These are phyloP conservation scores for Mucor irregularis DNA, from an alignment of 371 early-diverging fungal species.

Conservation along the genomic window DNA sequence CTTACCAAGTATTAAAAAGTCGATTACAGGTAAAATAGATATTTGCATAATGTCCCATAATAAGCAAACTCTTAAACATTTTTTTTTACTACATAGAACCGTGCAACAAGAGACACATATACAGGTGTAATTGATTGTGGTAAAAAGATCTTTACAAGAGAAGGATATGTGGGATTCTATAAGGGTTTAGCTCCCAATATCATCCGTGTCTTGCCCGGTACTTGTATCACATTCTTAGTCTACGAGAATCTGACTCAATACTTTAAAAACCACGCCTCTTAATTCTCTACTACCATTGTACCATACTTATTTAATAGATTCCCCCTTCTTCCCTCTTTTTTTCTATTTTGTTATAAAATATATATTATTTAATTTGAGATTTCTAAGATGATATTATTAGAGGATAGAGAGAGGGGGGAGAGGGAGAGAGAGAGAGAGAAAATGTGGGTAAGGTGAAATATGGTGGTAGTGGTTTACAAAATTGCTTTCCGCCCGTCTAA, in stretches of 20 bases:
- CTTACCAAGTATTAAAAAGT: slow-evolving; percentile 91
- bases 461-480: neutral
- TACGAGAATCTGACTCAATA: slow-evolving; percentile 87
- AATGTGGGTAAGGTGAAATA: neutral
- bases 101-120: slow-evolving; percentile 51
- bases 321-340: neutral
- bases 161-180: slow-evolving; percentile 90
- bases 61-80: neutral
- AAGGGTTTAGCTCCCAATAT: slow-evolving; percentile 92
- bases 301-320: slow-evolving; percentile 9
- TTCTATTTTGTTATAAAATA: no score
- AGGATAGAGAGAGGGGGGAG: no score
- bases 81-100: slow-evolving; percentile 24
- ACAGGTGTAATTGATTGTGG: slow-evolving; percentile 72
- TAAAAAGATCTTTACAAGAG: slow-evolving; percentile 67
- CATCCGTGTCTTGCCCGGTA: slow-evolving; percentile 92
- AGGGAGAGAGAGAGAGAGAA: no score
- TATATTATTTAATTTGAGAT: no score
- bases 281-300: slow-evolving; percentile 13
- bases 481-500: no score
- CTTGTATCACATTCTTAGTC: slow-evolving; percentile 92
- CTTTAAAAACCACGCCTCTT: slow-evolving; percentile 60
- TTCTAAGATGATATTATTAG: no score
- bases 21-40: slow-evolving; percentile 70
- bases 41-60: no score